A percentile compares a stretch with the other conserved stretches of the same genome.
Conservation (phyloP, 495 filamentous ascomycete species). For the Penicillium longicatenatum region DNA sequence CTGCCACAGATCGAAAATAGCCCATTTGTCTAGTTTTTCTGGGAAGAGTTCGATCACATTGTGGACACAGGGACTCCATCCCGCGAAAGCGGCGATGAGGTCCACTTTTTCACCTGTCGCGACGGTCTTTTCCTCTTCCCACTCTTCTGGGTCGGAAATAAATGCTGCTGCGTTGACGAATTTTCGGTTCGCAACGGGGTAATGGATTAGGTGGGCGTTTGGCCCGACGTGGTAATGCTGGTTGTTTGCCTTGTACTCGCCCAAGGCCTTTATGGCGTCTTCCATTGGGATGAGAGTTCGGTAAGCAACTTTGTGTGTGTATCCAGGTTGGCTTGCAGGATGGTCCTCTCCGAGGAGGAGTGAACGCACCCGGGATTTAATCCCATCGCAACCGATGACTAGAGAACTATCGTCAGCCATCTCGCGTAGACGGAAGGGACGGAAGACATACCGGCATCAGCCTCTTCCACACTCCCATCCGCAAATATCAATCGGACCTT, state of each 20-base stretch:
- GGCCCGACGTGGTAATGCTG: slow-evolving; percentile 17
- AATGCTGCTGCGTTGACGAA: slow-evolving; percentile 32
- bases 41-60: slow-evolving; percentile 24
- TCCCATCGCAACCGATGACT: slow-evolving; percentile 49
- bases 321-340: background rate
- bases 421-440: background rate
- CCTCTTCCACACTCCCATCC: background rate
- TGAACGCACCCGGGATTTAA: slow-evolving; percentile 40
- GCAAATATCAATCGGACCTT: background rate
- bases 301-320: slow-evolving; percentile 44
- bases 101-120: background rate
- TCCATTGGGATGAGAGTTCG: slow-evolving; percentile 38
- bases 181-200: slow-evolving; percentile 19
- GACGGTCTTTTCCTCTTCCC: background rate
- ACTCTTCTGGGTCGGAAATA: slow-evolving; percentile 17
- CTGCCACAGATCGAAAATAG: slow-evolving; percentile 38
- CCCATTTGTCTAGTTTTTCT: slow-evolving; percentile 37
- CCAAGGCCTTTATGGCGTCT: slow-evolving; percentile 10
- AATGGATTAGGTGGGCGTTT: slow-evolving; percentile 17
- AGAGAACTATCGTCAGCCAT: slow-evolving; percentile 30
- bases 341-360: slow-evolving; percentile 29
- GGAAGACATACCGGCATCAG: background rate
- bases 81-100: background rate
- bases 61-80: slow-evolving; percentile 15
- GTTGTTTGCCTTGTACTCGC: slow-evolving; percentile 8